Conservation (phyloP, 2,329 filamentous ascomycete genomes). For the Aspergillus persii region DNA sequence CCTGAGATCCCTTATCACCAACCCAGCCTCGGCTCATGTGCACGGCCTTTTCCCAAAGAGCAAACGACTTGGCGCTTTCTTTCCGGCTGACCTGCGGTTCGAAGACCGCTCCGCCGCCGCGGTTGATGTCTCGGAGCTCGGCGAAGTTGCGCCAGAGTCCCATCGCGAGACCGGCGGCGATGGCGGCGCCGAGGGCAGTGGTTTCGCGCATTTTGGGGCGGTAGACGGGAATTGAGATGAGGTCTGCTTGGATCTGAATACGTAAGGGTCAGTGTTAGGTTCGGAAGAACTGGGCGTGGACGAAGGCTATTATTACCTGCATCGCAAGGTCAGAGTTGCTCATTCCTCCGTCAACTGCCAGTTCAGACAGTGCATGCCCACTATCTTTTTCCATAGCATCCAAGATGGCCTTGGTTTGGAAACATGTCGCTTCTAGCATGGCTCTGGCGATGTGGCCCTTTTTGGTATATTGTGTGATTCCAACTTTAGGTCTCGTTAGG, state of each 20-base stretch:
- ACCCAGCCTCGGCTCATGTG: slow-evolving; percentile 71
- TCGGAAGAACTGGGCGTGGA: neutral
- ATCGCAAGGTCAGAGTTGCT: slow-evolving; percentile 85
- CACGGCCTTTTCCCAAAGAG: slow-evolving; percentile 70
- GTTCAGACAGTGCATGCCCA: slow-evolving; percentile 68
- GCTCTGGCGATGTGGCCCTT: slow-evolving; percentile 84
- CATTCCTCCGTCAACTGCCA: slow-evolving; percentile 86
- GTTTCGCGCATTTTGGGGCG: slow-evolving; percentile 84
- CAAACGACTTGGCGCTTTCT: slow-evolving; percentile 60
- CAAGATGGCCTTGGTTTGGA: slow-evolving; percentile 89
- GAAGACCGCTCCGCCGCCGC: slow-evolving; percentile 67
- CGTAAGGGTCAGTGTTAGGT: neutral
- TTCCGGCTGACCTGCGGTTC: slow-evolving; percentile 58
- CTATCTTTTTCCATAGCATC: slow-evolving; percentile 89
- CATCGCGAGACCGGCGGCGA: slow-evolving; percentile 78
- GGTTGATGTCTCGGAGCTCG: slow-evolving; percentile 71
- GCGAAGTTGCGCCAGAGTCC: slow-evolving; percentile 73
- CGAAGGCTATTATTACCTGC: slow-evolving; percentile 55
- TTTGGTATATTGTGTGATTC: slow-evolving; percentile 80
- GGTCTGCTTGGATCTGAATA: slow-evolving; percentile 72
- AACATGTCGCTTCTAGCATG: slow-evolving; percentile 86
- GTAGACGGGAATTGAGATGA: slow-evolving; percentile 76
- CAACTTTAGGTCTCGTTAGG: slow-evolving; percentile 50
- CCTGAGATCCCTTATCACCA: slow-evolving; percentile 7
- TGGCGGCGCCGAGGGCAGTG: slow-evolving; percentile 79